Percentiles rank a stretch among this genome's conserved stretches.
phyloP scores from a whole-genome alignment of 768 basidiomycete species.

The Amanita jacksonii region DNA sequence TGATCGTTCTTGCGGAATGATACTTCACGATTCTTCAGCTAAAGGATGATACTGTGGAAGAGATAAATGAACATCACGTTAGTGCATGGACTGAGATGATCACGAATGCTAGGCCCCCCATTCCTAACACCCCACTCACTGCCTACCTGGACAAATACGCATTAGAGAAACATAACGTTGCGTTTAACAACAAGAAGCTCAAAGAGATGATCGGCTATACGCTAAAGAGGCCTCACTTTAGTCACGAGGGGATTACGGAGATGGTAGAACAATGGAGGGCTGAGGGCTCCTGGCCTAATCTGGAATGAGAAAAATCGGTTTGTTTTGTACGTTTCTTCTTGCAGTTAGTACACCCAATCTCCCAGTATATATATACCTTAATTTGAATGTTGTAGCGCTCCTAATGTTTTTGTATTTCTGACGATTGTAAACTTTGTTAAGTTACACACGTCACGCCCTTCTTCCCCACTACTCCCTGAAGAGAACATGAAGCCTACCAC shows the following conservation, averaged over 20 bases:
- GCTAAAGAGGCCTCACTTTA: conserved; percentile 53
- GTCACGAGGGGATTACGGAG: conserved; percentile 51
- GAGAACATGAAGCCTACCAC: background rate
- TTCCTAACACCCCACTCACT: conserved; percentile 59
- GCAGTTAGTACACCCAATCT: too few relatives aligned
- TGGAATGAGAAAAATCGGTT: conserved; percentile 18
- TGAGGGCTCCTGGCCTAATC: conserved; percentile 52
- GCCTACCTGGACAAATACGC: conserved; percentile 75
- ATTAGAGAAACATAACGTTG: conserved; percentile 59
- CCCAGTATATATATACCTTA: conserved; percentile 8
- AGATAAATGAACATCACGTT: conserved; percentile 81
- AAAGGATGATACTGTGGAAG: conserved; percentile 64
- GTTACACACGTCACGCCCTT: background rate
- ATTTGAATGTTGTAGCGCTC: conserved; percentile 2
- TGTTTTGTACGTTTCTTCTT: too few relatives aligned
- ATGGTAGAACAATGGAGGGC: conserved; percentile 74
- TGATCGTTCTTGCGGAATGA: background rate
- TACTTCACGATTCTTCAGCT: conserved; percentile 29
- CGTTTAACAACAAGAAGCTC: conserved; percentile 64
- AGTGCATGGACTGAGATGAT: conserved; percentile 80
- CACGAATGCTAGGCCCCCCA: conserved; percentile 55
- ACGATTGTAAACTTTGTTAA: too few relatives aligned
- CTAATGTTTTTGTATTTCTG: background rate
- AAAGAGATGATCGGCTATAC: conserved; percentile 65
- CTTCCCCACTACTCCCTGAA: background rate